Evolutionary conservation across 2,329 filamentous ascomycete genomes (phyloP).

Genomic region (Aureobasidium namibiae): DNA sequence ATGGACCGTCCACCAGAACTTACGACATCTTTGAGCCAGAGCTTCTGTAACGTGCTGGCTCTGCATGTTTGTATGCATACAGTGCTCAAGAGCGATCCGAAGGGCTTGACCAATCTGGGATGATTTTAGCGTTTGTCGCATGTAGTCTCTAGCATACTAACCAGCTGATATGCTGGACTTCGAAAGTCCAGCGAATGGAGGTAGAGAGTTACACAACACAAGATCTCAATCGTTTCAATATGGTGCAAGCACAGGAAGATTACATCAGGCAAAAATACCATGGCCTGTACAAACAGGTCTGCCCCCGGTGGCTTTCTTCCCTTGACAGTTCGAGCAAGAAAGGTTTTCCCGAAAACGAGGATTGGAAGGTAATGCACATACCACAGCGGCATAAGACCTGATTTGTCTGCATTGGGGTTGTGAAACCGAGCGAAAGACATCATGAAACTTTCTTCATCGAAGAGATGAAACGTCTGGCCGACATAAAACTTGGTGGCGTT

Average conservation of each 20-base stretch:
- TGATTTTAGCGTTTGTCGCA: background rate
- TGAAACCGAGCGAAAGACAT: conserved; percentile 35
- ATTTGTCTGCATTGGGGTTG: conserved; percentile 17
- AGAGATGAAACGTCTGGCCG: conserved; percentile 46
- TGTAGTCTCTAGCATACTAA: conserved; percentile 20
- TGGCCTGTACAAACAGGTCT: conserved; percentile 39
- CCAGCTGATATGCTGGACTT: conserved; percentile 38
- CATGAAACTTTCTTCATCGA: conserved; percentile 47
- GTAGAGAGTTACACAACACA: conserved; percentile 46
- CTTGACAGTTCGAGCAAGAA: conserved; percentile 25
- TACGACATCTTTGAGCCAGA: conserved; percentile 39
- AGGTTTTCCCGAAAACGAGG: conserved; percentile 48
- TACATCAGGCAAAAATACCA: conserved; percentile 37
- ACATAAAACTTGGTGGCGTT: conserved; percentile 51
- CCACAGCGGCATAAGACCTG: conserved; percentile 30
- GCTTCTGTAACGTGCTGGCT: conserved; percentile 32
- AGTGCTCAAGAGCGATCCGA: conserved; percentile 41
- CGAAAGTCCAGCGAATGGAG: conserved; percentile 44
- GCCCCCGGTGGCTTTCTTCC: conserved; percentile 35
- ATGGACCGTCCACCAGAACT: conserved; percentile 49
- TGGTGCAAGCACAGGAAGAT: conserved; percentile 23
- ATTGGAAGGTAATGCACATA: conserved; percentile 48
- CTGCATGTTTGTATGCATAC: conserved; percentile 47
- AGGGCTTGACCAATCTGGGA: conserved; percentile 44
- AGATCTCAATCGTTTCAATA: conserved; percentile 33